These are phyloP conservation scores for Myriosclerotinia duriaeana DNA, from an alignment of 2,329 filamentous ascomycete genomes.

Conservation along the genomic window DNA sequence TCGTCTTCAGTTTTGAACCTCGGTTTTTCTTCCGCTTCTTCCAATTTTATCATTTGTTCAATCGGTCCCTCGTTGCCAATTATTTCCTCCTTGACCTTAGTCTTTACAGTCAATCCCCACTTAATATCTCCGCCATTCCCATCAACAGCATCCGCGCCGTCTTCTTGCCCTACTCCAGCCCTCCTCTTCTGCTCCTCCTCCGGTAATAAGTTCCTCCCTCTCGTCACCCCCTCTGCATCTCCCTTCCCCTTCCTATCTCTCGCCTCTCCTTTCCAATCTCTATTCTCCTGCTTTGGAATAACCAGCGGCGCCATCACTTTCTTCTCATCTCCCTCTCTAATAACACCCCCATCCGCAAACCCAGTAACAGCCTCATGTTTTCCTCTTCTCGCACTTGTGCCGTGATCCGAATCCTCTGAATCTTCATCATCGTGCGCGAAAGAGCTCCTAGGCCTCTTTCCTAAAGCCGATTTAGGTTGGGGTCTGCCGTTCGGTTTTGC, in stretches of 20 bases:
- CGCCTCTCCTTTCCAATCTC: conserved; percentile 60
- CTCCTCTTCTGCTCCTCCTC: conserved; percentile 51
- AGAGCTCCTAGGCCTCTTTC: conserved; percentile 46
- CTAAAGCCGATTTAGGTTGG: conserved; percentile 38
- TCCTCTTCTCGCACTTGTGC: conserved; percentile 40
- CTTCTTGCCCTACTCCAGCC: conserved; percentile 38
- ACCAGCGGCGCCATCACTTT: conserved; percentile 46
- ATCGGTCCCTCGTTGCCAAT: conserved; percentile 29
- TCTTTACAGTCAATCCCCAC: conserved; percentile 53
- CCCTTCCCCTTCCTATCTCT: conserved; percentile 47
- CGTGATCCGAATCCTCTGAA: conserved; percentile 46
- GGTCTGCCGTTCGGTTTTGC: conserved; percentile 36
- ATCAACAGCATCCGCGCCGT: conserved; percentile 44
- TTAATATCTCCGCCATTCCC: conserved; percentile 42
- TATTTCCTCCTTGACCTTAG: conserved; percentile 40
- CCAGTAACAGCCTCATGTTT: conserved; percentile 52
- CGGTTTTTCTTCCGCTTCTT: conserved; percentile 34
- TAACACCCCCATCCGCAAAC: conserved; percentile 51
- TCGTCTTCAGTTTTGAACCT: conserved; percentile 52
- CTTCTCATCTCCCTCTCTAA: conserved; percentile 39
- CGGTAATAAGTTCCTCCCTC: conserved; percentile 56
- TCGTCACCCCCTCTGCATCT: conserved; percentile 30
- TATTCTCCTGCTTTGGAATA: conserved; percentile 59
- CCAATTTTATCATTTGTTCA: conserved; percentile 25
- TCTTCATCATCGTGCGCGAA: conserved; percentile 64